Percentiles rank a stretch among this genome's conserved stretches.
Evolutionary conservation across 768 basidiomycete species (phyloP).

Genomic region (Calocera cornea): DNA sequence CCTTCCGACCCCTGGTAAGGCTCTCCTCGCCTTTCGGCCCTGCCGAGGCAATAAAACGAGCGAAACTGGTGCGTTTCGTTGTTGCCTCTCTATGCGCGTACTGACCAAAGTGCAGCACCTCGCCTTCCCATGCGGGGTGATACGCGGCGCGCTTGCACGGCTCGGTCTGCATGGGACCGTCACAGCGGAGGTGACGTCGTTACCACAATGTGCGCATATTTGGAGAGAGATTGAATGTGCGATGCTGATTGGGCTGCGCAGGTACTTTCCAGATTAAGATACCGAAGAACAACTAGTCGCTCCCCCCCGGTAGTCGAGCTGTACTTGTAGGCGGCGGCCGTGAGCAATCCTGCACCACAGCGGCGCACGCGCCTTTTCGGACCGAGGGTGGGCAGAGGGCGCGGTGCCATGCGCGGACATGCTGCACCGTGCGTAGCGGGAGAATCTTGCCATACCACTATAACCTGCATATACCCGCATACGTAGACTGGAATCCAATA

Average conservation of each 20-base stretch:
- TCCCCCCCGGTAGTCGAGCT: no score
- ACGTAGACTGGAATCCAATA: background rate
- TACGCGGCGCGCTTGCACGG: conserved; percentile 66
- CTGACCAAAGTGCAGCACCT: conserved; percentile 45
- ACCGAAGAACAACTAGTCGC: conserved; percentile 34
- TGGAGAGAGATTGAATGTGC: background rate
- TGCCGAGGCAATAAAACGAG: conserved; percentile 53
- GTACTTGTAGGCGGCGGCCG: no score
- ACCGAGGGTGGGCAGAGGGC: no score
- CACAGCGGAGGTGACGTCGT: conserved; percentile 56
- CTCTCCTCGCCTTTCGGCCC: conserved; percentile 72
- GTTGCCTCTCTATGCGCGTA: background rate
- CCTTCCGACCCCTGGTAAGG: conserved; percentile 71
- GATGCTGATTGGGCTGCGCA: conserved; percentile 19
- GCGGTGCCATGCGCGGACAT: no score
- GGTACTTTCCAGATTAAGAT: conserved; percentile 77
- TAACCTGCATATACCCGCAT: background rate
- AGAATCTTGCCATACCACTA: background rate
- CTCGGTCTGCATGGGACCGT: conserved; percentile 67
- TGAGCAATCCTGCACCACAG: no score
- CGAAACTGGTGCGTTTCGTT: conserved; percentile 45
- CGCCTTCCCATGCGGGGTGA: conserved; percentile 68
- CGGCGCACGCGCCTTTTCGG: no score
- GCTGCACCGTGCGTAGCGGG: no score
- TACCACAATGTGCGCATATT: conserved; percentile 65